A percentile compares a stretch with the other conserved stretches of the same genome.
These are phyloP conservation scores for Pseudogymnoascus sp. DNA, from an alignment of 2,329 filamentous ascomycete species.

Conservation along the genomic window DNA sequence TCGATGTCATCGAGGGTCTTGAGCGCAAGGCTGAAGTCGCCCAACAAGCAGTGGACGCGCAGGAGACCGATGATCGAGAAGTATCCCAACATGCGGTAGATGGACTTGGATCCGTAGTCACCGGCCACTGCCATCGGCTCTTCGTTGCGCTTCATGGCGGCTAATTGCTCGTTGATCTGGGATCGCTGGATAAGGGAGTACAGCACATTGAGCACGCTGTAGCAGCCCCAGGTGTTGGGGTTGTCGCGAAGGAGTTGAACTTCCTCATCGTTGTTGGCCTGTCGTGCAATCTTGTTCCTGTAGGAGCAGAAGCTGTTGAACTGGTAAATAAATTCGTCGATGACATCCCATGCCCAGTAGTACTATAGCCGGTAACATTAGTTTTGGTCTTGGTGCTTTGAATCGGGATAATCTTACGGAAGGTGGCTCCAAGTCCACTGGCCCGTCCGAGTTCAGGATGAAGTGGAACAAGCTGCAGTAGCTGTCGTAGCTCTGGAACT, in stretches of 20 bases:
- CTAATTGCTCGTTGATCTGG: conserved; percentile 95
- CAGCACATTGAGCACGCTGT: conserved; percentile 97
- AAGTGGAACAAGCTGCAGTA: conserved; percentile 99
- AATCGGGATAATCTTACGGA: conserved; percentile 58
- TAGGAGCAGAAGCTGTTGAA: conserved; percentile 99
- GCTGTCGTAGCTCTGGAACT: conserved; percentile 97
- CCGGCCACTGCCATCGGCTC: conserved; percentile 82
- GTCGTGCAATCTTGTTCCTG: conserved; percentile 80
- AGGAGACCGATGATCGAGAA: conserved; percentile 98
- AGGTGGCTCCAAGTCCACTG: conserved; percentile 91
- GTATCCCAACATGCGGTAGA: conserved; percentile 98
- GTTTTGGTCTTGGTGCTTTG: neutral
- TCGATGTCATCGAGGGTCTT: conserved; percentile 99
- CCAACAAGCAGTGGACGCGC: conserved; percentile 89
- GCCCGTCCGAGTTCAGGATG: conserved; percentile 98
- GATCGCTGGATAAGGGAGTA: conserved; percentile 98
- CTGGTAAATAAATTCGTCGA: conserved; percentile 99
- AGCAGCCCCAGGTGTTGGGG: conserved; percentile 98
- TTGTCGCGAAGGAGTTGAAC: conserved; percentile 86
- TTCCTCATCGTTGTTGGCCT: conserved; percentile 83
- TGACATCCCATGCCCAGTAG: conserved; percentile 99
- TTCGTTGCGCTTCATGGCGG: conserved; percentile 88
- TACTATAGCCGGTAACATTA: conserved; percentile 49
- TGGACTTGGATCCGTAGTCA: conserved; percentile 86
- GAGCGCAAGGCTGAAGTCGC: conserved; percentile 94